Evolutionary conservation across 768 basidiomycete genomes (phyloP).

Genomic region (Leccinum obscurum): DNA sequence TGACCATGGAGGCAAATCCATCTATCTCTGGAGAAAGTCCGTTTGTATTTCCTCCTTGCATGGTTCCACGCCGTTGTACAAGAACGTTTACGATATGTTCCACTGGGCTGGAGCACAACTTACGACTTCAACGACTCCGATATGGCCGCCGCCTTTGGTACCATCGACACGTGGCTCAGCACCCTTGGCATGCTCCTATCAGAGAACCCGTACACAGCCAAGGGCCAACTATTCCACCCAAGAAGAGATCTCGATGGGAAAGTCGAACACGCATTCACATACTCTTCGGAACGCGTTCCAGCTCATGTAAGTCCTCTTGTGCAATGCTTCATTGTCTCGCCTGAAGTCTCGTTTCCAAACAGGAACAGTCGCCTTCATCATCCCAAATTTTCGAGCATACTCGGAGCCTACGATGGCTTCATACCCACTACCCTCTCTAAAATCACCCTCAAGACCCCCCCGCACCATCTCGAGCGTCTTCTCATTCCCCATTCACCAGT

Average conservation of each 20-base stretch:
- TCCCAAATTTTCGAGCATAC: constrained; percentile 5
- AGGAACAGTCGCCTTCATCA: constrained; percentile 11
- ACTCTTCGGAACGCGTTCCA: not conserved
- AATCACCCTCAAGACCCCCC: constrained; percentile 1
- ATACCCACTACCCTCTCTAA: constrained; percentile 5
- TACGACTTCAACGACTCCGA: constrained; percentile 99
- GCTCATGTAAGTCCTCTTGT: constrained; percentile 16
- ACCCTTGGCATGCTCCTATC: constrained; percentile 50
- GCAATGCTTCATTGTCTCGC: not conserved
- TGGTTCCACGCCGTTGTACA: constrained; percentile 99
- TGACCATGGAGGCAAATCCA: constrained; percentile 97
- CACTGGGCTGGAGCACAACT: constrained; percentile 93
- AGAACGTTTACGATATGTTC: constrained; percentile 94
- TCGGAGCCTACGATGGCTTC: constrained; percentile 16
- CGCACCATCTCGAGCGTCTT: constrained; percentile 9
- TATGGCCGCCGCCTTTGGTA: constrained; percentile 87
- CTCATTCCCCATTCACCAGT: constrained; percentile 8
- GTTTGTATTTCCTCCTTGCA: constrained; percentile 92
- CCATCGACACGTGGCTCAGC: constrained; percentile 90
- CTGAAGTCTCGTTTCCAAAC: not conserved
- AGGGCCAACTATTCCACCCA: constrained; percentile 39
- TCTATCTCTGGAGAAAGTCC: constrained; percentile 93
- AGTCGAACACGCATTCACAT: not conserved
- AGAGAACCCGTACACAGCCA: constrained; percentile 43
- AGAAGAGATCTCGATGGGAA: constrained; percentile 33